Conservation (phyloP, 306 rosid species). For the Trifolium fragiferum region DNA sequence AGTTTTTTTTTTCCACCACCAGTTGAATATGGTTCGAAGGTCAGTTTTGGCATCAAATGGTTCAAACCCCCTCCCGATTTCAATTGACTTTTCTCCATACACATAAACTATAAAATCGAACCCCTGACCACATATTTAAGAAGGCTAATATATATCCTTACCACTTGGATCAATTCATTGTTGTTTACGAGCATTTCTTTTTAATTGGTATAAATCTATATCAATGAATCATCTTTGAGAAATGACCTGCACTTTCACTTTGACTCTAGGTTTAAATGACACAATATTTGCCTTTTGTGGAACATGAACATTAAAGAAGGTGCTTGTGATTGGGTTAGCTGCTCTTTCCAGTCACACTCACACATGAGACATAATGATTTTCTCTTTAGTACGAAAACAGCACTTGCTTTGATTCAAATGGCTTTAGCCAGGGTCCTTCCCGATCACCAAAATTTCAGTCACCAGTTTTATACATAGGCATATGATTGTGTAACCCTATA, state of each 20-base stretch:
- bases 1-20: too few relatives aligned
- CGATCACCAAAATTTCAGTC: constrained; percentile 13
- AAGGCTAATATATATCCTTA: too few relatives aligned
- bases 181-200: too few relatives aligned
- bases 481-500: constrained; percentile 17
- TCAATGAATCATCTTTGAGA: constrained; percentile 43
- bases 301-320: constrained; percentile 47
- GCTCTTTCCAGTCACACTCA: constrained; percentile 50
- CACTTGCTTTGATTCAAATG: constrained; percentile 36
- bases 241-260: constrained; percentile 49
- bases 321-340: constrained; percentile 39
- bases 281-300: constrained; percentile 46
- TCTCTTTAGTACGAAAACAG: constrained; percentile 41
- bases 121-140: too few relatives aligned
- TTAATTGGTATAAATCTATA: not conserved
- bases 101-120: too few relatives aligned
- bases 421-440: constrained; percentile 25
- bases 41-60: too few relatives aligned
- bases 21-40: too few relatives aligned
- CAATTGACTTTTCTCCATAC: too few relatives aligned
- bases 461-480: constrained; percentile 27
- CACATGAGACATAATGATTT: constrained; percentile 43
- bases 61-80: too few relatives aligned
- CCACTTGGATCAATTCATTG: too few relatives aligned
- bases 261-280: constrained; percentile 46